Evolutionary conservation across 495 filamentous ascomycete genomes (phyloP).

Genomic region (Mycothermus thermophilus): DNA sequence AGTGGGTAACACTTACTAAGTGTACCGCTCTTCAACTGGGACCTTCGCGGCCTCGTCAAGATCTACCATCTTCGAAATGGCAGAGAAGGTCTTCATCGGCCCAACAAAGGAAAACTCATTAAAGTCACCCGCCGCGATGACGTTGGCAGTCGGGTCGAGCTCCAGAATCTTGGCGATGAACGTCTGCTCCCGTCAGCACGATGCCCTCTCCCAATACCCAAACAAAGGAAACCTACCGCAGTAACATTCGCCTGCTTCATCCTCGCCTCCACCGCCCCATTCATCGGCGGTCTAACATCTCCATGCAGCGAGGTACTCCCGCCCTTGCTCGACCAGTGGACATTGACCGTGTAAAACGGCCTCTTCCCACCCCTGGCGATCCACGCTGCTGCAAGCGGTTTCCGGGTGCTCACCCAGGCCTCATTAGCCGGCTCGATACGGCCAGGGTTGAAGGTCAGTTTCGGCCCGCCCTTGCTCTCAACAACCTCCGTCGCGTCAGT

Average conservation of each 20-base stretch:
- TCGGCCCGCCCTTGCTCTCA: slow-evolving; percentile 5
- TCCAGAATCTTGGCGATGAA: slow-evolving; percentile 31
- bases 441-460: slow-evolving; percentile 46
- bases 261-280: slow-evolving; percentile 38
- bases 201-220: neutral
- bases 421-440: slow-evolving; percentile 40
- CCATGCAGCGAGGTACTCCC: slow-evolving; percentile 42
- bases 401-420: slow-evolving; percentile 40
- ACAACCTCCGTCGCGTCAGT: slow-evolving; percentile 35
- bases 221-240: slow-evolving; percentile 21
- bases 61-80: slow-evolving; percentile 32
- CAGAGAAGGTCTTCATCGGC: slow-evolving; percentile 33
- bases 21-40: slow-evolving; percentile 40
- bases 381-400: slow-evolving; percentile 46
- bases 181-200: slow-evolving; percentile 7
- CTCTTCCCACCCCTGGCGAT: slow-evolving; percentile 27
- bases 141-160: slow-evolving; percentile 25
- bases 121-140: slow-evolving; percentile 44
- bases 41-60: slow-evolving; percentile 37
- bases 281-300: slow-evolving; percentile 45
- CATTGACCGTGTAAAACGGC: slow-evolving; percentile 46
- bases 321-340: slow-evolving; percentile 44
- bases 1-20: slow-evolving; percentile 24
- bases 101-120: slow-evolving; percentile 48
- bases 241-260: slow-evolving; percentile 35